Conservation (phyloP, 495 filamentous ascomycete species). For the Aspergillus mulundensis region DNA sequence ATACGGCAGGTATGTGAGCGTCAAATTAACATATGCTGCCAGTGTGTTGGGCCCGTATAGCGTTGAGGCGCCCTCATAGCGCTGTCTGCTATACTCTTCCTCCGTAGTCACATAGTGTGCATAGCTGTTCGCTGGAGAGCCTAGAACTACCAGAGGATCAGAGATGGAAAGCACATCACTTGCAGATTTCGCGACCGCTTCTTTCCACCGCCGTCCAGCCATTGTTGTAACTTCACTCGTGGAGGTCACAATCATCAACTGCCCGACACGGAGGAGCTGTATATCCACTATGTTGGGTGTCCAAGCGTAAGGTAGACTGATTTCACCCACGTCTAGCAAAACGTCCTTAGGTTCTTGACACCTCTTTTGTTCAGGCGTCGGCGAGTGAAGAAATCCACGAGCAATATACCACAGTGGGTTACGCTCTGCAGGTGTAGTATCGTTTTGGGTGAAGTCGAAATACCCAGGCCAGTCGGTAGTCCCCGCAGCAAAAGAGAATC, state of each 20-base stretch:
- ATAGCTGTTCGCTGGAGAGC: constrained; percentile 93
- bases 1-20: constrained; percentile 66
- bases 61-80: constrained; percentile 94
- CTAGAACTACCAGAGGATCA: constrained; percentile 74
- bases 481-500: constrained; percentile 90
- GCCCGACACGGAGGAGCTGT: constrained; percentile 82
- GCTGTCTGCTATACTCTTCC: constrained; percentile 85
- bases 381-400: constrained; percentile 64
- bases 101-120: constrained; percentile 94
- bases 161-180: constrained; percentile 42
- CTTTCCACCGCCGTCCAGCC: constrained; percentile 88
- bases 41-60: constrained; percentile 91
- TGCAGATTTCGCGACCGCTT: constrained; percentile 61
- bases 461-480: constrained; percentile 90
- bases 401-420: constrained; percentile 84
- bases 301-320: constrained; percentile 79
- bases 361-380: constrained; percentile 62
- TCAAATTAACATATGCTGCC: constrained; percentile 85
- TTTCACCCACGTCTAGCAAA: constrained; percentile 83
- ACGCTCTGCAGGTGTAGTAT: constrained; percentile 62
- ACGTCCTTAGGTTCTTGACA: constrained; percentile 88
- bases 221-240: constrained; percentile 94
- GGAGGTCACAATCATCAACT: constrained; percentile 80
- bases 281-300: constrained; percentile 91
- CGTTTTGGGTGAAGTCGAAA: constrained; percentile 92